Evolutionary conservation across 2,329 filamentous ascomycete species (phyloP), one percentile per base, ranked within the genome.

Genomic region (Talaromyces sp.): DNA sequence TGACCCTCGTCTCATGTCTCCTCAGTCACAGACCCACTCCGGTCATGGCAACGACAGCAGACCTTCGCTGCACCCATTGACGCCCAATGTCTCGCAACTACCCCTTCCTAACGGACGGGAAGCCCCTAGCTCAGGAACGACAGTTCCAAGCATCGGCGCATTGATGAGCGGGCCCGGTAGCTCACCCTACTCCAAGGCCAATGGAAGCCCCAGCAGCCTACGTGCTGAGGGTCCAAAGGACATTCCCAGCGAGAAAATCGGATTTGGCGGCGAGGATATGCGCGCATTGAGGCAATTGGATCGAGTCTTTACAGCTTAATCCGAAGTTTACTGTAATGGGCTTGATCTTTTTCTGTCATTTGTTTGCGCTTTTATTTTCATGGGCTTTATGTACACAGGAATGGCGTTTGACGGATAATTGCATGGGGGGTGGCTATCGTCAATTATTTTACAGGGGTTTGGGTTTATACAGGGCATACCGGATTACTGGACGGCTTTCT

Each of bases 231-330:
- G 78, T 32, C 78, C 82, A 8, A 79, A 80, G 58, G 82, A 84
- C 67, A 84, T 85, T 55, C 82, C 82, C 8, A 82, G 78, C 56
- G 80, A 84, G 62, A 84, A 84, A 64, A 73, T 84, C 27, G 82
- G 80, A 5, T 85, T 84, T 55, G 78, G 81, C 19, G 73, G 75
- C 38, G 87, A 90, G 70, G 88, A 90, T 65, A 82, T 82, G 63
- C 80, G 86, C 65, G 87, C 86, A 1, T 72, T 90, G 52, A 81
- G 85, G 64, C 86, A 89, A 69, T 76, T 91, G 55, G 85, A 91
- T 72, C 74, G 78, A 24, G 80, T 79, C 1, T 83, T 82, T 58
- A 75, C 69, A 8, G 73, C 73, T 41, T 77, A 63, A 70, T 50
- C 49, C 14, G 17, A n/a, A 46, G 2, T 11, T 8, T 46, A 46